phyloP scores from a whole-genome alignment of 805 yeast species.

The Wickerhamiella galacta region DNA sequence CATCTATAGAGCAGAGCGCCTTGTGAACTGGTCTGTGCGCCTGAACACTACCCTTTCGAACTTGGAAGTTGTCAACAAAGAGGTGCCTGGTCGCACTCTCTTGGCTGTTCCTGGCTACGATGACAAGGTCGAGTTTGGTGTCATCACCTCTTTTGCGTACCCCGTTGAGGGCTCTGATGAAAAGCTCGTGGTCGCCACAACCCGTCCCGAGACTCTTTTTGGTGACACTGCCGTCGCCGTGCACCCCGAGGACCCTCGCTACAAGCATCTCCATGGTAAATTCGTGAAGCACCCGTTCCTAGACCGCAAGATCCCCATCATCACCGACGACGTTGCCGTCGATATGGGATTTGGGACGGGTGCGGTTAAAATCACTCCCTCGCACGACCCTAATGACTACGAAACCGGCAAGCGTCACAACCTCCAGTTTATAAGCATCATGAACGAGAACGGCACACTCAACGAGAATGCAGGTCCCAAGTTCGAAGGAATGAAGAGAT shows the following conservation, averaged over 20 bases:
- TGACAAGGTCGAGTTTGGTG: slow-evolving; percentile 88
- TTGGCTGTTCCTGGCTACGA: slow-evolving; percentile 81
- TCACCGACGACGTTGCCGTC: slow-evolving; percentile 83
- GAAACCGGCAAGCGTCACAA: slow-evolving; percentile 86
- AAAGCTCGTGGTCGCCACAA: slow-evolving; percentile 81
- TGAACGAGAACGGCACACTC: slow-evolving; percentile 81
- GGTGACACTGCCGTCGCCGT: slow-evolving; percentile 98
- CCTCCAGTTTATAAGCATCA: slow-evolving; percentile 73
- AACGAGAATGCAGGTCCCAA: slow-evolving; percentile 81
- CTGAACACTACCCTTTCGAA: slow-evolving; percentile 91
- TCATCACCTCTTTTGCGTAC: slow-evolving; percentile 87
- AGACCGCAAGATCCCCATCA: slow-evolving; percentile 70
- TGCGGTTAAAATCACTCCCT: slow-evolving; percentile 98
- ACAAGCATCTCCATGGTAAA: slow-evolving; percentile 89
- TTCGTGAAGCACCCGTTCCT: slow-evolving; percentile 80
- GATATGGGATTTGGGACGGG: slow-evolving; percentile 99
- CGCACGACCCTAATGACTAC: slow-evolving; percentile 96
- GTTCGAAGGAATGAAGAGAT: slow-evolving; percentile 81
- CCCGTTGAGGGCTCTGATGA: slow-evolving; percentile 76
- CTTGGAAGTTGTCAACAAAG: slow-evolving; percentile 90
- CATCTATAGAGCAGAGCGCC: slow-evolving; percentile 81
- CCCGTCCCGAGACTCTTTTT: slow-evolving; percentile 96
- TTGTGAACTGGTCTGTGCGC: slow-evolving; percentile 93
- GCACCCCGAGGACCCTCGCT: slow-evolving; percentile 88
- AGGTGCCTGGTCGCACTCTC: slow-evolving; percentile 63